Base-by-base conservation (phyloP, 2,329 filamentous ascomycete species). In the Didymella pomorum region DNA sequence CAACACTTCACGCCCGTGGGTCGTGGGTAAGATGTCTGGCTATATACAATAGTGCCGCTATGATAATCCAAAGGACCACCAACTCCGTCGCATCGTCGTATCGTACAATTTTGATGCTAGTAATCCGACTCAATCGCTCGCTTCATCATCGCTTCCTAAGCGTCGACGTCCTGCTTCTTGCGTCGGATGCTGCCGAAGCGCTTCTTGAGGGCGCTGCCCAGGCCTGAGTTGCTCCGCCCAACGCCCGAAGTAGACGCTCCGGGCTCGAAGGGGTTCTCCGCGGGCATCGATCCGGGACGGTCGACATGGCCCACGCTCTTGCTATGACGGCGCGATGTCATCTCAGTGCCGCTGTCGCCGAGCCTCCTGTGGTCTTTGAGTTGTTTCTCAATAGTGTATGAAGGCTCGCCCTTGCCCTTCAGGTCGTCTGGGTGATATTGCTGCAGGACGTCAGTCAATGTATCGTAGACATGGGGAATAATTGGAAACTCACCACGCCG, bases 341-440 rank as follows among this genome's bases (percentile, higher is more conserved):
- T 73, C 63, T 82, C 80, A 18, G 78, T 81, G 26, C 78, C 80
- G 25, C 60, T 63, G 37, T 76, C 77, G 46, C 72, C 71, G 56
- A 75, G 67, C 49, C 73, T 74, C 69, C 84, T 85, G 71, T 86
- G 82, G 25, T 85, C 83, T 73, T 90, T 90, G 21, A 88, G 78
- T 1, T 86, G 84, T 62, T 85, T 85, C 68, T 94, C 91, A 31
- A 89, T 83, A 8, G 87, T 86, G 78, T 85, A 95, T 2, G 85
- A 87, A 2, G 91, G 90, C 72, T 94, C 90, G 43, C 90, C 90
- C 77, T 95, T 92, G 70, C 91, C 92, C 76, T 94, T 93, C 62
- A 91, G 83, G 70, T 96, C 92, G 43, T 90, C 86, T 6, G 89
- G 88, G 55, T 86, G 85, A 75, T 96, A 95, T 66, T 85, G 68